Evolutionary conservation across 805 yeast genomes (phyloP).

Genomic region (Clavispora asparagi): DNA sequence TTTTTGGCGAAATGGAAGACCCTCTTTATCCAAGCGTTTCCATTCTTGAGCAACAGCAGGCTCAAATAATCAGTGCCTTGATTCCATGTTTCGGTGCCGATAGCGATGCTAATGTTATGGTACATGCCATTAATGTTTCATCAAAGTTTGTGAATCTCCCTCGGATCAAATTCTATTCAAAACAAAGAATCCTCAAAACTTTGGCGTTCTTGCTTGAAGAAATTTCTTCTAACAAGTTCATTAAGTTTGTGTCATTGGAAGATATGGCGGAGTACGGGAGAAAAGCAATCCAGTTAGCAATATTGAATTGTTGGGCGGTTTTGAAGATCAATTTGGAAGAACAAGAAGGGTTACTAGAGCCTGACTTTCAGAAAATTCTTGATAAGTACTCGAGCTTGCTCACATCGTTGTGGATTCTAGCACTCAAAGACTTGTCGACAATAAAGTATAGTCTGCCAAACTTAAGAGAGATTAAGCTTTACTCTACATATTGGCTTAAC

Average conservation of each 20-base stretch:
- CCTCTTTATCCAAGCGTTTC: slow-evolving; percentile 69
- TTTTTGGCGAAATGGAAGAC: slow-evolving; percentile 59
- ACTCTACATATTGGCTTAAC: slow-evolving; percentile 67
- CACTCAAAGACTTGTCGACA: slow-evolving; percentile 69
- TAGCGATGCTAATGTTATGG: slow-evolving; percentile 67
- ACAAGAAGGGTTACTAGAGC: slow-evolving; percentile 23
- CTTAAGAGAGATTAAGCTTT: slow-evolving; percentile 42
- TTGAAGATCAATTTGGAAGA: slow-evolving; percentile 35
- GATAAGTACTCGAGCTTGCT: slow-evolving; percentile 54
- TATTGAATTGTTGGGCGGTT: slow-evolving; percentile 72
- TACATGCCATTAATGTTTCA: slow-evolving; percentile 70
- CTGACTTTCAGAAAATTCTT: slow-evolving; percentile 46
- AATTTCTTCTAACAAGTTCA: slow-evolving; percentile 34
- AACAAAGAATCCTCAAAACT: slow-evolving; percentile 52
- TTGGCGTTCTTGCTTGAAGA: slow-evolving; percentile 65
- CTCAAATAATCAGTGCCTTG: slow-evolving; percentile 85
- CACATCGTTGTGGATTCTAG: slow-evolving; percentile 74
- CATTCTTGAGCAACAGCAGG: slow-evolving; percentile 86
- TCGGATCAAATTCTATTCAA: slow-evolving; percentile 39
- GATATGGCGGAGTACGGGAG: slow-evolving; percentile 40
- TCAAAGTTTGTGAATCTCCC: slow-evolving; percentile 62
- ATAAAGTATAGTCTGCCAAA: slow-evolving; percentile 47
- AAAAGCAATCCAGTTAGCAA: slow-evolving; percentile 52
- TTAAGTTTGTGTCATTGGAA: slow-evolving; percentile 54
- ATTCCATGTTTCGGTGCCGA: slow-evolving; percentile 78